Base-by-base conservation (phyloP, 1,284 basidiomycete genomes). In the Phenoliferia sp. region DNA sequence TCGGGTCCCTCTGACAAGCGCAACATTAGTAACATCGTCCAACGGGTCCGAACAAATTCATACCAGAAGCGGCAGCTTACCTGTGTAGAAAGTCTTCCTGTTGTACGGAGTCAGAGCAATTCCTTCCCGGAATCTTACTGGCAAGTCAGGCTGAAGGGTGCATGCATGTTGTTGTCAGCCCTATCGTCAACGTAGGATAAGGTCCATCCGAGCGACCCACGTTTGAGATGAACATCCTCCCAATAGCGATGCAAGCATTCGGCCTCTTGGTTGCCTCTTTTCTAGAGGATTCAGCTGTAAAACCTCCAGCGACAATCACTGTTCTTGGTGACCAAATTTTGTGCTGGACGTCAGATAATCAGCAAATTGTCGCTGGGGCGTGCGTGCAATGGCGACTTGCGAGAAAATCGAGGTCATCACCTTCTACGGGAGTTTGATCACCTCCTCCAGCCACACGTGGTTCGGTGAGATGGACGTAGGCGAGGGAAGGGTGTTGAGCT, bases 201-300 rank as follows among this genome's bases (percentile, higher is more conserved):
- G 15, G 31, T 44, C 15, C 39, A 3, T n/a, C 10, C 19, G 52
- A 26, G 28, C 26, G n/a, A 36, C 61, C 22, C 28, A 62, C 61
- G 69, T 81, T 82, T 28, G 79, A 79, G 62, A 83, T 82, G 70
- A 80, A 86, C 58, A 75, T 70, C 54, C 84, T 73, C 2, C 85
- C 85, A 69, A 84, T 82, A 0, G 80, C 82, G 35, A 85, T 71
- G 0, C 83, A 68, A 50, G 77, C 78, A 58, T 68, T 83, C 26
- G 22, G 26, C 4, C 32, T 31, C 57, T 31, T 48, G n/a, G 54
- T 35, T 0, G 62, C 62, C 16, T 39, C 65, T 7, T 22, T 22
- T 3, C 64, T 63, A 0, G 76, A 78, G 15, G 54, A 63, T 35
- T 79, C 74, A 4, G 76, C 63, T 1, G 69, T 74, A 73, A 75